Conservation (phyloP, 1,284 basidiomycete genomes). For the Sparassis latifolia region DNA sequence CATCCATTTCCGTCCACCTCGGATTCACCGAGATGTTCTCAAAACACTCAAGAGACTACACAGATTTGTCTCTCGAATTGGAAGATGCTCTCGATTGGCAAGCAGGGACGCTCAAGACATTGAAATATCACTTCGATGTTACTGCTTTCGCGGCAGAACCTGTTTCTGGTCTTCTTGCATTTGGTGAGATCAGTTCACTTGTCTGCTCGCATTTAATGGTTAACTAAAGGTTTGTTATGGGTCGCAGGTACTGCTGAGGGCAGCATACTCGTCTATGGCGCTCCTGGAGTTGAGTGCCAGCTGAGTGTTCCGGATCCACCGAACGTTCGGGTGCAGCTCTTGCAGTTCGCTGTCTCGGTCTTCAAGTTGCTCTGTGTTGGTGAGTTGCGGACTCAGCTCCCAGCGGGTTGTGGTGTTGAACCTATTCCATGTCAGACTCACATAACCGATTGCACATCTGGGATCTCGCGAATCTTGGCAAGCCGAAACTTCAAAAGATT, state of each 20-base stretch:
- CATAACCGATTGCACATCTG: constrained; percentile 62
- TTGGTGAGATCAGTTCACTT: constrained; percentile 36
- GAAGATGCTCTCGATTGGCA: constrained; percentile 55
- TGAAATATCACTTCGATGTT: constrained; percentile 51
- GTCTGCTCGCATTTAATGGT: not conserved
- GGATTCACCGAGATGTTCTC: constrained; percentile 3
- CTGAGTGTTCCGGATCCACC: constrained; percentile 44
- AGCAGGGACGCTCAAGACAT: constrained; percentile 37
- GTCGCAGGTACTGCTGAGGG: constrained; percentile 54
- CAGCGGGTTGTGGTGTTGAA: not conserved
- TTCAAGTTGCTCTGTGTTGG: constrained; percentile 61
- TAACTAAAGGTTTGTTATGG: not conserved
- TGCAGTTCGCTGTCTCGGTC: constrained; percentile 55
- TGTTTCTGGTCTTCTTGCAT: constrained; percentile 64
- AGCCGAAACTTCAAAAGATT: constrained; percentile 48
- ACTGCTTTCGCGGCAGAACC: constrained; percentile 66
- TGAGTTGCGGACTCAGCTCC: constrained; percentile 24
- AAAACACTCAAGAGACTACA: constrained; percentile 11
- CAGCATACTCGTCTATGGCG: constrained; percentile 56
- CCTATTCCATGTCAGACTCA: constrained; percentile 40
- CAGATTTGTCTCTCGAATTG: constrained; percentile 51
- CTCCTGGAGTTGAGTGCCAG: constrained; percentile 51
- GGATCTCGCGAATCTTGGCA: constrained; percentile 52
- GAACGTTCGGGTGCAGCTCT: constrained; percentile 43
- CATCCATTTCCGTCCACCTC: not conserved